phyloP scores from a whole-genome alignment of 1,139 yeast genomes.

The Saccharomyces hybrid region DNA sequence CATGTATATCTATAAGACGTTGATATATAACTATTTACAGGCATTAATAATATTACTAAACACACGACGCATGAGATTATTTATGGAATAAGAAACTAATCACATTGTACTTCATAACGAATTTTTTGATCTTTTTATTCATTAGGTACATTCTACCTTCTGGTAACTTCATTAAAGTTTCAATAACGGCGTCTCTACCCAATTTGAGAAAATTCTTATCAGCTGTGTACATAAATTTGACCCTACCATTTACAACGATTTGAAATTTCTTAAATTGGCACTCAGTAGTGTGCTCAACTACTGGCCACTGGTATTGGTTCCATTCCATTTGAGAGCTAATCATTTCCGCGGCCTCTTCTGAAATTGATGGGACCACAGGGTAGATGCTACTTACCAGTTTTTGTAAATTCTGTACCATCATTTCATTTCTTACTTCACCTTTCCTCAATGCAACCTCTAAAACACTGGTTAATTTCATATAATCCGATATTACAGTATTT shows the following conservation, averaged over 20 bases:
- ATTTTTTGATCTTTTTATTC: slow-evolving; percentile 33
- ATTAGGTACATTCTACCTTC: slow-evolving; percentile 31
- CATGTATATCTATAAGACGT: background rate
- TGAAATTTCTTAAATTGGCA: slow-evolving; percentile 38
- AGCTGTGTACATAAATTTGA: slow-evolving; percentile 42
- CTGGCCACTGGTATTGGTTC: slow-evolving; percentile 56
- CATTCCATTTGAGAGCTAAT: slow-evolving; percentile 37
- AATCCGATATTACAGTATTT: slow-evolving; percentile 82
- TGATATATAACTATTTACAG: slow-evolving; percentile 11
- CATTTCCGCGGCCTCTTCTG: slow-evolving; percentile 76
- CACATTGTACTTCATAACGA: slow-evolving; percentile 35
- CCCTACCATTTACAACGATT: slow-evolving; percentile 64
- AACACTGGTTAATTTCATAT: slow-evolving; percentile 72
- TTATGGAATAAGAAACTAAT: slow-evolving; percentile 31
- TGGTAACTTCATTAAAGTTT: slow-evolving; percentile 27
- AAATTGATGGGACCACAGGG: slow-evolving; percentile 49
- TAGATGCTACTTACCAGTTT: slow-evolving; percentile 46
- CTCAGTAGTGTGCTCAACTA: slow-evolving; percentile 32
- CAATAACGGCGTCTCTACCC: slow-evolving; percentile 33
- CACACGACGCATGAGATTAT: background rate
- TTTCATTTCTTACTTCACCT: slow-evolving; percentile 30
- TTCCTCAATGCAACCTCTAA: slow-evolving; percentile 38
- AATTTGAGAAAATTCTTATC: slow-evolving; percentile 31
- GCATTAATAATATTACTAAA: background rate
- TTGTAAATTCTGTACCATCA: slow-evolving; percentile 39